A percentile compares a stretch with the other conserved stretches of the same genome.
These are phyloP conservation scores for Magnaporthiopsis poae DNA, from an alignment of 2,329 filamentous ascomycete genomes.

Conservation along the genomic window DNA sequence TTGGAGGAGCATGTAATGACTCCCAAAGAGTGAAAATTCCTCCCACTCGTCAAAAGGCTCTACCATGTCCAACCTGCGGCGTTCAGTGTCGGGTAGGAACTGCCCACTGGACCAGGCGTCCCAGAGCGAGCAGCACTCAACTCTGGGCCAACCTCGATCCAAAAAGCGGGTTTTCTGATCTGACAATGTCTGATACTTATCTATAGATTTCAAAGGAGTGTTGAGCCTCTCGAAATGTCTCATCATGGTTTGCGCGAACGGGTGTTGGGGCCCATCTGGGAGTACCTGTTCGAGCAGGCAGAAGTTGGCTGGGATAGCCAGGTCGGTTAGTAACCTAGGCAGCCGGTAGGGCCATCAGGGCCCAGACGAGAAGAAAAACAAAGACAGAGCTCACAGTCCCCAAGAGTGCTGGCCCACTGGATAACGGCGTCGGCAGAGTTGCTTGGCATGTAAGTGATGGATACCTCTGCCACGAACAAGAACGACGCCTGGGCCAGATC, in stretches of 20 bases:
- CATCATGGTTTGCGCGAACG: conserved; percentile 81
- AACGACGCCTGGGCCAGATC: conserved; percentile 51
- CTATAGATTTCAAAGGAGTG: conserved; percentile 66
- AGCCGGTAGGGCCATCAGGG: background rate
- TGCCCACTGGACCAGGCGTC: conserved; percentile 63
- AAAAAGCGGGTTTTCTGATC: conserved; percentile 61
- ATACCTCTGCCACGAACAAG: conserved; percentile 81
- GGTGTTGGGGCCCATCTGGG: conserved; percentile 65
- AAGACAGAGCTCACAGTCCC: conserved; percentile 43
- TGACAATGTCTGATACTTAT: conserved; percentile 55
- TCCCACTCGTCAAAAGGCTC: conserved; percentile 96
- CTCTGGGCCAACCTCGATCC: conserved; percentile 55
- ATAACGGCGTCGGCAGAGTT: conserved; percentile 64
- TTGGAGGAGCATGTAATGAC: conserved; percentile 72
- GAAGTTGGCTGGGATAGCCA: conserved; percentile 54
- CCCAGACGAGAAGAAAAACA: background rate
- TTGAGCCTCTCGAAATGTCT: conserved; percentile 71
- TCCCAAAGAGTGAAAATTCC: conserved; percentile 75
- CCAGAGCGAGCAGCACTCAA: conserved; percentile 64
- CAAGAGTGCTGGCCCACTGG: conserved; percentile 63
- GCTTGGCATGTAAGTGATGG: conserved; percentile 79
- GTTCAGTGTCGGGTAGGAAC: conserved; percentile 53
- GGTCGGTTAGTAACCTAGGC: conserved; percentile 12
- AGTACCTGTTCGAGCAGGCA: conserved; percentile 80
- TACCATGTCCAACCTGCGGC: conserved; percentile 53